phyloP scores from a whole-genome alignment of 441 rosid species.

The Erodium trifolium region DNA sequence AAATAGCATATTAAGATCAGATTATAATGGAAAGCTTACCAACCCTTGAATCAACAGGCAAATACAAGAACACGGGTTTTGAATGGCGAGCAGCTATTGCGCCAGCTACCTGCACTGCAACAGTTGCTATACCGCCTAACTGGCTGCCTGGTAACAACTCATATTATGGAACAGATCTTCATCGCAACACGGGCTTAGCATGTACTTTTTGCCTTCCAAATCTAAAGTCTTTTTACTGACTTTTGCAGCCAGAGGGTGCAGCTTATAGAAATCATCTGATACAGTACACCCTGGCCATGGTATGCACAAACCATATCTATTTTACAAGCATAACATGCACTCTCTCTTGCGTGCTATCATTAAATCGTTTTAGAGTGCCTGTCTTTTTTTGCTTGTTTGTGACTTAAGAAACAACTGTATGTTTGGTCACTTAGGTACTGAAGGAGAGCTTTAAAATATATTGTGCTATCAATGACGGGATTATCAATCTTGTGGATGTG shows the following conservation, averaged over 20 bases:
- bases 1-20: not conserved
- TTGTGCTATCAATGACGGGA: conserved; percentile 81
- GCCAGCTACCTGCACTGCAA: conserved; percentile 68
- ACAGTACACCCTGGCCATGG: conserved; percentile 82
- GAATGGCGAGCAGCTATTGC: conserved; percentile 41
- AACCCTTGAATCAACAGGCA: conserved; percentile 27
- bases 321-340: not conserved
- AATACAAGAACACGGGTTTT: conserved; percentile 53
- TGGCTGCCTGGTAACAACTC: conserved; percentile 43
- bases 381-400: not conserved
- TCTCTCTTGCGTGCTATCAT: too few species aligned
- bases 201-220: too few species aligned
- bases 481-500: conserved; percentile 84
- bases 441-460: conserved; percentile 91
- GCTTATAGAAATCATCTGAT: conserved; percentile 61
- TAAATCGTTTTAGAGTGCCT: too few species aligned
- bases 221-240: too few species aligned
- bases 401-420: not conserved
- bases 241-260: conserved; percentile 68
- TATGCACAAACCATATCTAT: conserved; percentile 19
- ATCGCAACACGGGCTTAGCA: too few species aligned
- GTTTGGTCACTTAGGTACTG: conserved; percentile 34
- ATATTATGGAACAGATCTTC: too few species aligned
- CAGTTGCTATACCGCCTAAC: conserved; percentile 66
- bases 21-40: not conserved